Evolutionary conservation across 345 rosid species (phyloP).

Genomic region (Ceriops tagal): DNA sequence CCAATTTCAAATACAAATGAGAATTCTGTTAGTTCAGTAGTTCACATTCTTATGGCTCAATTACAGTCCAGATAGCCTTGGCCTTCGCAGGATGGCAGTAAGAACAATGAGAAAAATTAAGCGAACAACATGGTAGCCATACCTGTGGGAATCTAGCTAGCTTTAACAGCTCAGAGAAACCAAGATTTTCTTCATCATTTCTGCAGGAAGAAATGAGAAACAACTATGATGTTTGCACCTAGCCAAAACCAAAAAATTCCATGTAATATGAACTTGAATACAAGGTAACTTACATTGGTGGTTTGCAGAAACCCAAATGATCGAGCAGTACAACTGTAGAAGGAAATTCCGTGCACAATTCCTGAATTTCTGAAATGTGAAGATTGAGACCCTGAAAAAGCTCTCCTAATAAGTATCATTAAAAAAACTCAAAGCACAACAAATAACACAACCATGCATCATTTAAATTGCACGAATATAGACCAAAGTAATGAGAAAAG

Average conservation of each 20-base stretch:
- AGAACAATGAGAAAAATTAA: not conserved
- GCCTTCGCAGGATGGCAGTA: not conserved
- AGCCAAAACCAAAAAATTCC: constrained; percentile 9
- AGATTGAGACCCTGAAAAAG: constrained; percentile 69
- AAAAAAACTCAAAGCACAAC: not conserved
- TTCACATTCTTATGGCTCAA: not conserved
- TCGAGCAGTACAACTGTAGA: constrained; percentile 68
- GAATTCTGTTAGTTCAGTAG: not conserved
- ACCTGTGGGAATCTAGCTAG: constrained; percentile 87
- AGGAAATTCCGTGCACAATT: constrained; percentile 75
- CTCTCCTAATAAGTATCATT: constrained; percentile 1
- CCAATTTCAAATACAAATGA: constrained; percentile 2
- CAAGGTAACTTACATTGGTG: constrained; percentile 50
- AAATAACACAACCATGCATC: constrained; percentile 1
- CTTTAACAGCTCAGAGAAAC: constrained; percentile 62
- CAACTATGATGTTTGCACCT: constrained; percentile 2
- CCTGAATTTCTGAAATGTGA: constrained; percentile 73
- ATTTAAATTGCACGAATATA: not conserved
- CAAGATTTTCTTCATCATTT: constrained; percentile 53
- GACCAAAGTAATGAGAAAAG: not conserved
- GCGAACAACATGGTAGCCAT: constrained; percentile 6
- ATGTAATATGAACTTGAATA: constrained; percentile 8
- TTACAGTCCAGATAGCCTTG: not conserved
- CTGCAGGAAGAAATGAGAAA: constrained; percentile 38
- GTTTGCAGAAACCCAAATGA: constrained; percentile 90